Evolutionary conservation across 371 early-diverging fungal species (phyloP), one percentile per base, ranked within the genome.

Genomic region (Nematocida parisii): DNA sequence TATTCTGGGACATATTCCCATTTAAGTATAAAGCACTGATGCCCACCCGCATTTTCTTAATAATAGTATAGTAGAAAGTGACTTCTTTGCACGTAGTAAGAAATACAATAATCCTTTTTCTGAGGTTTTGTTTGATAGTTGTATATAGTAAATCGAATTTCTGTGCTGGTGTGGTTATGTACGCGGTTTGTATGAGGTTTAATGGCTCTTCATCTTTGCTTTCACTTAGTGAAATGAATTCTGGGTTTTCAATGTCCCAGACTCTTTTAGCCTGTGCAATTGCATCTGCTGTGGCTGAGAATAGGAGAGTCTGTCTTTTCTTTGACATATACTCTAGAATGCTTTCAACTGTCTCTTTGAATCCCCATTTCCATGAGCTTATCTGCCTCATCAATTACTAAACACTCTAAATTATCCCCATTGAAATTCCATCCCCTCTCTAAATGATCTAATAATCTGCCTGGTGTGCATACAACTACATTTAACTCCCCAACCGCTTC

Each of bases 271-370:
- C 68, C 22, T 70, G 46, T 0, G 71, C 58, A 20, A 77, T 95
- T 54, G 96, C 94, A 7, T 96, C 94, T 86, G 95, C 93, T 7
- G 98, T 98, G 33, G 98, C 98, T n/a, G 95, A 95, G 88, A 94
- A 94, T 85, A 95, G 92, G 75, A 93, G 90, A 1, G 93, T 94
- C 85, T 94, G 94, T 39, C 94, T 91, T 85, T 96, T 95, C 52
- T 13, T 47, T 20, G 66, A 39, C 56, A 82, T 46, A 40, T 82
- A 67, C 58, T 72, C 91, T 45, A 95, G 87, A 64, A 96, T 93
- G 82, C 92, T 91, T 83, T 95, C 94, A 83, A 96, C 94, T 82
- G 93, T 91, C 85, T 90, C 87, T 85, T 94, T 95, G 84, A 94
- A 93, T n/a, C 3, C 94, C 95, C 27, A 88, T 88, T 83, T 95